Evolutionary conservation across 306 rosid species (phyloP), one percentile per base, ranked within the genome.

Genomic region (Purshia tridentata): DNA sequence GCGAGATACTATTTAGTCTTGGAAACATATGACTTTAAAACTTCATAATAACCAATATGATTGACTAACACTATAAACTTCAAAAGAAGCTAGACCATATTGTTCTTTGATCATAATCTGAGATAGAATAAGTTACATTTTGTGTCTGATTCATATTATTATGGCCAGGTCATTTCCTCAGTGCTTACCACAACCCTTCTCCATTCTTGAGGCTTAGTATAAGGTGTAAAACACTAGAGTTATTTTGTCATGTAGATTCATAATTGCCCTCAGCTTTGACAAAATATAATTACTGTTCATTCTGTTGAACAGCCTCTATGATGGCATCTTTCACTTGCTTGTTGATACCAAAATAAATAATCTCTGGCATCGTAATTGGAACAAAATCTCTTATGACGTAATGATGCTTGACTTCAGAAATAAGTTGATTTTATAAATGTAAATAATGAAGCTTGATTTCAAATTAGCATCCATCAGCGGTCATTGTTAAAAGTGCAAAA

Each of bases 401-500:
- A 0, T 6, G 16, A 55, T 20, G 15, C 10, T 45, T 56, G 40
- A 2, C 49, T 20, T 22, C 49, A 6, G 6, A 11, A 70, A 15
- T 8, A 39, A 69, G 49, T 53, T 54, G 42, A 2, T 8, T 29
- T 44, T 4, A 6, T 39, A 2, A 20, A 29, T 71, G 56, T 8
- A 44, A n/a, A 53, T 55, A 42, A 55, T 20, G 54, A 23, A 56
- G 35, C 65, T 77, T 42, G 45, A 59, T 37, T 37, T 57, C 45
- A 37, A 49, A 54, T 49, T 69, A 73, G 12, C 12, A 4, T 59
- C 62, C 19, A 4, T 20, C 19, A 64, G 60, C 49, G 62, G 60
- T 20, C 22, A 9, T 57, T 61, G 39, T 75, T 58, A 12, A 19
- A 58, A 65, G 61, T 78, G 72, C 45, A 62, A 5, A 48, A 47